These are phyloP conservation scores for Chaetomiaceae sp. DNA, from an alignment of 2,329 filamentous ascomycete genomes.

Conservation along the genomic window DNA sequence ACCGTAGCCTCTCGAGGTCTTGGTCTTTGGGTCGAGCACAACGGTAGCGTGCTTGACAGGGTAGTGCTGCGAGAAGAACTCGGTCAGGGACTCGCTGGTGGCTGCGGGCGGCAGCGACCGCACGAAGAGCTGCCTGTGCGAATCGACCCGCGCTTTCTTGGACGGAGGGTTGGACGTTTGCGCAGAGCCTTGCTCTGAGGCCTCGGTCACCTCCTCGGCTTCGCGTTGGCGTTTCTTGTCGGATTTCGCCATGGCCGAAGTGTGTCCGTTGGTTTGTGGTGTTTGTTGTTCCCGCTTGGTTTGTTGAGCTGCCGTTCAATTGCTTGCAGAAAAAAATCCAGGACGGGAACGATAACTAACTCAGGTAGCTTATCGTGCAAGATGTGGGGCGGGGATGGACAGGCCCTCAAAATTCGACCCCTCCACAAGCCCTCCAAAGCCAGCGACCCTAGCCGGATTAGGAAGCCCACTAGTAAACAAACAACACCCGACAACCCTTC, in stretches of 20 bases:
- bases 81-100: conserved; percentile 77
- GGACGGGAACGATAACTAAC: neutral
- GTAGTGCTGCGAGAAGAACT: conserved; percentile 89
- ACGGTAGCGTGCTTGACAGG: conserved; percentile 96
- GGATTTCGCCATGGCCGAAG: conserved; percentile 19
- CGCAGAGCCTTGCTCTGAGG: conserved; percentile 12
- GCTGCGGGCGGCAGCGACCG: conserved; percentile 74
- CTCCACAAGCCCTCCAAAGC: conserved; percentile 11
- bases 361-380: conserved; percentile 21
- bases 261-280: neutral
- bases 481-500: conserved; percentile 18
- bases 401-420: conserved; percentile 5
- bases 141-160: conserved; percentile 57
- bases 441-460: conserved; percentile 16
- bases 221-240: conserved; percentile 36
- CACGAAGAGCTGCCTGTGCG: conserved; percentile 77
- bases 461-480: conserved; percentile 25
- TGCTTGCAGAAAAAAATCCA: conserved; percentile 15
- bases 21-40: conserved; percentile 79
- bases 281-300: neutral
- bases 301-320: conserved; percentile 14
- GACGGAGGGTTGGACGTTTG: conserved; percentile 33
- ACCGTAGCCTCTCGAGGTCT: conserved; percentile 84
- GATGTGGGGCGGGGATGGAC: neutral
- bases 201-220: conserved; percentile 28